Percentiles rank a stretch among this genome's conserved stretches.
Evolutionary conservation across 495 filamentous ascomycete species (phyloP).

Genomic region (Aspergillus wentii): DNA sequence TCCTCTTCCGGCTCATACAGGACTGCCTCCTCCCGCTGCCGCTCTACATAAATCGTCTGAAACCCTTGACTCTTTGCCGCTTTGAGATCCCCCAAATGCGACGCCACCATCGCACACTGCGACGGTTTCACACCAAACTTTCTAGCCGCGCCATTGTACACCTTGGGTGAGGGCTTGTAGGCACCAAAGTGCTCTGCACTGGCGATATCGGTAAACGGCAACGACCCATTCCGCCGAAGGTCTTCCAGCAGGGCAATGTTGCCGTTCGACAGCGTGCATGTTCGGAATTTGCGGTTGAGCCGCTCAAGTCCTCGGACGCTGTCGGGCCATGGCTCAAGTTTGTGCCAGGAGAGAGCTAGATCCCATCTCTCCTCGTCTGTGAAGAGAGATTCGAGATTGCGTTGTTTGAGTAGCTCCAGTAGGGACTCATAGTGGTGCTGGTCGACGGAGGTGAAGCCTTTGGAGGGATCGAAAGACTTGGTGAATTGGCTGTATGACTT

Average conservation of each 20-base stretch:
- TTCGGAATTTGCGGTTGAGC: constrained; percentile 51
- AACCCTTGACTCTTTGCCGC: constrained; percentile 61
- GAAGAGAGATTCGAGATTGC: constrained; percentile 55
- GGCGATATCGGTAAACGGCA: constrained; percentile 58
- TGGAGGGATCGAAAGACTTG: constrained; percentile 33
- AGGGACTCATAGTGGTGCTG: constrained; percentile 63
- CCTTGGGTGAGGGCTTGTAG: constrained; percentile 68
- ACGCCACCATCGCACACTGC: constrained; percentile 74
- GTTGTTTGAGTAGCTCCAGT: constrained; percentile 47
- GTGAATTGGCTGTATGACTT: constrained; percentile 58
- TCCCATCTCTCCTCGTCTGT: constrained; percentile 48
- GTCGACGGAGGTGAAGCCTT: constrained; percentile 56
- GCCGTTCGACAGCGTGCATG: constrained; percentile 69
- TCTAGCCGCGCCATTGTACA: constrained; percentile 63
- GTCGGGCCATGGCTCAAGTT: constrained; percentile 66
- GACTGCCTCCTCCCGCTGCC: constrained; percentile 59
- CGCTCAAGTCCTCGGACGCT: constrained; percentile 48
- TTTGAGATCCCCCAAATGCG: constrained; percentile 64
- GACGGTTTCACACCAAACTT: constrained; percentile 49
- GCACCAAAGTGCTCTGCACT: constrained; percentile 67
- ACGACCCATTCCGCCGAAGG: constrained; percentile 47
- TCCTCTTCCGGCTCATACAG: constrained; percentile 26
- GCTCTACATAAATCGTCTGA: constrained; percentile 71
- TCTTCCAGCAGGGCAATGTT: constrained; percentile 64
- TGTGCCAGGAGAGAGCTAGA: constrained; percentile 64